Evolutionary conservation across 2,329 filamentous ascomycete genomes (phyloP).

Genomic region (Cryoendolithus antarcticus): DNA sequence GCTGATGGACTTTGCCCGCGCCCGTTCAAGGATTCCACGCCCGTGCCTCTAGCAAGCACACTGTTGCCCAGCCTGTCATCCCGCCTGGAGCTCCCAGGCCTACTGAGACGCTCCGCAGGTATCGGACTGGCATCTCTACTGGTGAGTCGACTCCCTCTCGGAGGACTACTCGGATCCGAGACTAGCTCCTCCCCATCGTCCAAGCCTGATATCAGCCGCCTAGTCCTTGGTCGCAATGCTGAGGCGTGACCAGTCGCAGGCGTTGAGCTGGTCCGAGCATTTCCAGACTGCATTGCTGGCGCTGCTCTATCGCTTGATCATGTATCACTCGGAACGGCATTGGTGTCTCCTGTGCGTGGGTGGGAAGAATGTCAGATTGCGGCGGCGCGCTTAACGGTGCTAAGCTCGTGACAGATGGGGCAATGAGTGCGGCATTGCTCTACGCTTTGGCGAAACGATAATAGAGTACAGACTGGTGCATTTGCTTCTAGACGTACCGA

Average conservation of each 20-base stretch:
- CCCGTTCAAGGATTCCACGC: conserved; percentile 11
- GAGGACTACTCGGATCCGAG: conserved; percentile 21
- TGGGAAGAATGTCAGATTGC: no score
- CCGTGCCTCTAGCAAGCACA: conserved; percentile 1
- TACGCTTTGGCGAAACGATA: no score
- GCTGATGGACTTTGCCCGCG: no score
- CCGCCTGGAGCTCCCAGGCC: conserved; percentile 5
- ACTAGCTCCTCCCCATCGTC: conserved; percentile 30
- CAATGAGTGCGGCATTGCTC: no score
- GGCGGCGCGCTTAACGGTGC: no score
- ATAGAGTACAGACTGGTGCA: no score
- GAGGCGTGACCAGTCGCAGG: conserved; percentile 24
- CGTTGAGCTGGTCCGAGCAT: conserved; percentile 17
- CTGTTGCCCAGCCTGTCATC: background rate
- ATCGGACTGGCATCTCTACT: conserved; percentile 5
- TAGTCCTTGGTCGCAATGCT: conserved; percentile 34
- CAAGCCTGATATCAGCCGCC: conserved; percentile 35
- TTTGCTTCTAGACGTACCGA: no score
- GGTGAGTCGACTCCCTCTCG: background rate
- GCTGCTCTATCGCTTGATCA: background rate
- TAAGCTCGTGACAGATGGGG: no score
- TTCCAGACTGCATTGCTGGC: conserved; percentile 20
- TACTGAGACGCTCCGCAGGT: conserved; percentile 3
- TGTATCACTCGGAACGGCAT: no score
- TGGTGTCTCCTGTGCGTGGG: no score